Evolutionary conservation across 306 rosid genomes (phyloP).

Genomic region (Vicia sativa): DNA sequence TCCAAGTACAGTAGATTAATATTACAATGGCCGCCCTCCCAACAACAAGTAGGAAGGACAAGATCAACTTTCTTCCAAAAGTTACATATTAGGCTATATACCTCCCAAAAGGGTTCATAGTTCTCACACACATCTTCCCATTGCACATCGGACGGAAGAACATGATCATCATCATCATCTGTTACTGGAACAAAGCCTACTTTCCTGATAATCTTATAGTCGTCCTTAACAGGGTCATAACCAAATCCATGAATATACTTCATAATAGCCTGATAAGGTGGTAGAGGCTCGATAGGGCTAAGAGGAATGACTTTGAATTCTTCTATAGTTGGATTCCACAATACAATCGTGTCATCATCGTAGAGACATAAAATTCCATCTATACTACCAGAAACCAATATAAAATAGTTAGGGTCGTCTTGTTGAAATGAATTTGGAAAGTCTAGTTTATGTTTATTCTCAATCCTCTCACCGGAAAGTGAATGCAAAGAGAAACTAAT

Average conservation of each 20-base stretch:
- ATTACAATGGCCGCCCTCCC: background rate
- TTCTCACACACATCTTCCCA: background rate
- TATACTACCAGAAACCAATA: no score
- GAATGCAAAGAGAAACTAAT: no score
- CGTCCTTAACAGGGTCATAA: background rate
- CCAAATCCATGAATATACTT: background rate
- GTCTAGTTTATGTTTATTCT: no score
- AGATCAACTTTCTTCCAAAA: background rate
- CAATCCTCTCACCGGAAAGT: no score
- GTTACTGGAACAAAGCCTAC: background rate
- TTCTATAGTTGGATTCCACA: no score
- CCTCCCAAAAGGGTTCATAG: background rate
- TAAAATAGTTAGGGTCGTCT: no score
- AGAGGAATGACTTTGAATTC: no score
- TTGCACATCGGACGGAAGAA: background rate
- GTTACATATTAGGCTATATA: background rate
- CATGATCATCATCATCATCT: background rate
- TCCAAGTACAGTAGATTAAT: background rate
- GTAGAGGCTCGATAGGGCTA: background rate
- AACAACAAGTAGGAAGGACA: background rate
- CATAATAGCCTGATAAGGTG: background rate
- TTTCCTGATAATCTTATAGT: background rate
- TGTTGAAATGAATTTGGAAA: no score
- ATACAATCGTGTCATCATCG: no score
- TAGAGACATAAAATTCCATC: no score